Evolutionary conservation across 306 rosid species (phyloP).

Genomic region (Coriaria nepalensis): DNA sequence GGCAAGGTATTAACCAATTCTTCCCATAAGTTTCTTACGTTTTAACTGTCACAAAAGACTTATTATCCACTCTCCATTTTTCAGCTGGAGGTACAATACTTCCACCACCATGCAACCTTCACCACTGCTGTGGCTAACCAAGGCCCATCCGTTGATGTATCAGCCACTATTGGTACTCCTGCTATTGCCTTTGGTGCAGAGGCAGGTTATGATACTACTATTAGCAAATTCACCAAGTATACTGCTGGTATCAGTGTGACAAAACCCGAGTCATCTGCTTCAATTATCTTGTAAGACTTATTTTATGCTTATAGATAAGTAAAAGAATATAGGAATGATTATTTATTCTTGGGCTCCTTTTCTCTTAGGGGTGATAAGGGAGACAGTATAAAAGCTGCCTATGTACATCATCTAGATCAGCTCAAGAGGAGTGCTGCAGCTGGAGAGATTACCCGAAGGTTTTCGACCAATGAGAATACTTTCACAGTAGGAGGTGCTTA

Average conservation of each 20-base stretch:
- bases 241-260: conserved; percentile 61
- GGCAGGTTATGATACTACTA: conserved; percentile 70
- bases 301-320: too few relatives aligned
- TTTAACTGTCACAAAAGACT: background rate
- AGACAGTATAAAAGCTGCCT: conserved; percentile 68
- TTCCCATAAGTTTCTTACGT: conserved; percentile 1
- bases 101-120: conserved; percentile 79
- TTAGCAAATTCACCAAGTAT: conserved; percentile 65
- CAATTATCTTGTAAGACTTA: conserved; percentile 61
- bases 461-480: conserved; percentile 81
- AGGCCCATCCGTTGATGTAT: conserved; percentile 56
- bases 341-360: conserved; percentile 6
- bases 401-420: conserved; percentile 57
- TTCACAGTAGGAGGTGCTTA: conserved; percentile 77
- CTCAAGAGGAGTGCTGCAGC: conserved; percentile 68
- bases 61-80: background rate
- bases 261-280: conserved; percentile 46
- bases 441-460: conserved; percentile 59
- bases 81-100: conserved; percentile 91
- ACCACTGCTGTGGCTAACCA: conserved; percentile 45
- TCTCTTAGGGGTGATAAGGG: conserved; percentile 77
- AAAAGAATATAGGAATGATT: too few relatives aligned
- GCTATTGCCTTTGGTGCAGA: conserved; percentile 67
- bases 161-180: conserved; percentile 78
- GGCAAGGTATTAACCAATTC: conserved; percentile 65